Percentiles rank a stretch among this genome's conserved stretches.
phyloP scores from a whole-genome alignment of 371 early-diverging fungal species.

The Syncephalastrum contaminatum region DNA sequence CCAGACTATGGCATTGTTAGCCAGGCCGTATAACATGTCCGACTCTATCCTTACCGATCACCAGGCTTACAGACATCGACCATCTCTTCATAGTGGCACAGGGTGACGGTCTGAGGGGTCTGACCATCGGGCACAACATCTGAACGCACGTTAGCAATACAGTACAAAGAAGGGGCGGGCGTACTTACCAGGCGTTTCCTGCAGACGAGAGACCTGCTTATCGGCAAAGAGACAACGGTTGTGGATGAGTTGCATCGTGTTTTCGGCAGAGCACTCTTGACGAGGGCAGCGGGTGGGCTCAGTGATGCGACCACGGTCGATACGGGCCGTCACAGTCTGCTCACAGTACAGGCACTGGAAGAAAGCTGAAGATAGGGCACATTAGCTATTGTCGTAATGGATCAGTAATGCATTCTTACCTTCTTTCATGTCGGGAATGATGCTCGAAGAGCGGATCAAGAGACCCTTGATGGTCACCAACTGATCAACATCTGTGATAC shows the following conservation, averaged over 20 bases:
- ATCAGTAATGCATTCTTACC: constrained; percentile 31
- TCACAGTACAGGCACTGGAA: constrained; percentile 93
- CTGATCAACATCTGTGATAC: constrained; percentile 90
- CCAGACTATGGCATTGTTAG: constrained; percentile 46
- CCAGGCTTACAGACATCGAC: constrained; percentile 98
- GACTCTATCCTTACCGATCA: constrained; percentile 63
- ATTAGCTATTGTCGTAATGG: neutral
- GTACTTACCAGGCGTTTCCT: constrained; percentile 92
- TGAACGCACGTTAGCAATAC: constrained; percentile 17
- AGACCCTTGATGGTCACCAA: constrained; percentile 96
- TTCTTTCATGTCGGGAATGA: constrained; percentile 95
- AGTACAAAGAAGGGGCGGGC: neutral
- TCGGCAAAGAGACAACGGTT: constrained; percentile 94
- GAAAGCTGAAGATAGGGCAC: constrained; percentile 56
- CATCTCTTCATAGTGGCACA: constrained; percentile 92
- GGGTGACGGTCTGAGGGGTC: constrained; percentile 96
- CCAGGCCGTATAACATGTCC: neutral
- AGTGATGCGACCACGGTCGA: constrained; percentile 89
- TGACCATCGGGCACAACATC: constrained; percentile 98
- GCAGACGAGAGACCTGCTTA: constrained; percentile 96
- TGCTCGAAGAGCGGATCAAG: constrained; percentile 87
- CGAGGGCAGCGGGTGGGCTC: constrained; percentile 94
- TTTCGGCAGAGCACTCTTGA: constrained; percentile 73
- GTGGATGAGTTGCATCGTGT: constrained; percentile 89
- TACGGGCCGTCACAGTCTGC: constrained; percentile 74